Evolutionary conservation across 2,329 filamentous ascomycete genomes (phyloP), one percentile per base, ranked within the genome.

Genomic region (Fusarium tricinctum): DNA sequence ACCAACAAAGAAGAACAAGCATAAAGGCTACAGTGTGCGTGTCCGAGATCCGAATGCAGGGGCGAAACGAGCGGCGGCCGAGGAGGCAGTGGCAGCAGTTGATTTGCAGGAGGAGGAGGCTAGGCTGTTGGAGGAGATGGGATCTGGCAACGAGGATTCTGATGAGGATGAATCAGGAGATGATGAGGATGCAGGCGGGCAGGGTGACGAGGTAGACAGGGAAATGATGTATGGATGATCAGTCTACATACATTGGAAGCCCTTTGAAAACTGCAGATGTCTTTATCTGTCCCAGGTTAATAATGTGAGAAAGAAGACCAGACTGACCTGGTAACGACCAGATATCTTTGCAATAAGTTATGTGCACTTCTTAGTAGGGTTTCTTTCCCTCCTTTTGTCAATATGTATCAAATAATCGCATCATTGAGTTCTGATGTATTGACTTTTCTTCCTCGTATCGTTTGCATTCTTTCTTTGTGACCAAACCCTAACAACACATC

Each of bases 1-100:
- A 30, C 78, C 78, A 1, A 70, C 76, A 3, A 79, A 76, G 66
- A 80, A 77, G 70, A 74, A 73, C 15, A 80, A 77, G 63, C 78
- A 77, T 26, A 75, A 74, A 32, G 77, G 77, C 1, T 80, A 80
- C 33, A 79, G 77, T 20, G 76, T 78, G 9, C 74, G 75, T 14
- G 66, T 79, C 2, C 65, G 71, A 8, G 73, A 76, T 15, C 69
- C 68, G 2, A 70, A 63, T 23, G 70, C 70, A 38, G 58, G 56
- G 15, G 28, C 64, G 6, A 71, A 73, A 33, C 46, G 61, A 12
- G 46, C 68, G 1, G 54, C 69, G 4, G 61, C 58, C 19, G 73
- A 64, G 12, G 56, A 68, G 10, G 59, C 60, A 14, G 67, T 63
- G 14, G 63, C 53, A 8, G 47, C 58, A 14, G 66, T 63, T 4